Base-by-base conservation (phyloP, 1,139 yeast species). In the Candida frijolesensis region DNA sequence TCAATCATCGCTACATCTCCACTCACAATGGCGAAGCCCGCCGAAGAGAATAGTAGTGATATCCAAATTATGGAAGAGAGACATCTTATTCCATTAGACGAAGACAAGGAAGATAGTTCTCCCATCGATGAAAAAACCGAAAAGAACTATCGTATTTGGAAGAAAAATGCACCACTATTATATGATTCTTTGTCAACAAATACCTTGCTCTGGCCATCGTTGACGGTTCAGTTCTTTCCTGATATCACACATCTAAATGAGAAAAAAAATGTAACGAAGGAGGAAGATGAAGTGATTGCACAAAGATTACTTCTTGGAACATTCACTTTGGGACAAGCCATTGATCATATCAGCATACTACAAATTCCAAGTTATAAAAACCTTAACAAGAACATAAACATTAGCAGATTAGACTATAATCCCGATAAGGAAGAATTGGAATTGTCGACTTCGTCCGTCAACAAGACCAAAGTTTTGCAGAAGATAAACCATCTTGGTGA, bases 141-240 rank as follows among this genome's bases (percentile, higher is more conserved):
- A 54, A 57, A 61, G 7, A 64, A 72, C 16, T 80, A 80, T 60
- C 63, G 78, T 35, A 63, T 71, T 16, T 82, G 85, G 85, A 81
- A 81, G 69, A 82, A 81, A 57, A 81, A 82, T 57, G 62, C 82
- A 0, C 84, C 84, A 1, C 70, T 71, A 47, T 62, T 80, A 15
- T 82, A 82, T 60, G 81, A 77, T 54, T 80, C 78, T 54, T 54
- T 82, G 11, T 71, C 74, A 35, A 82, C 86, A 4, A 68, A 74
- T 42, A 65, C 84, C 2, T 63, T 80, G 14, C 57, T 78, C 33
- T 82, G 86, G 86, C 86, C 86, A 1, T 78, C 83, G 1, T 61
- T 80, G 44, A 67, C 82, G 3, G 75, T 79, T 1, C 82, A 78
- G 56, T 81, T 82, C 70, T 76, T 82, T 50, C 85, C 85, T 1